Percentiles rank a stretch among this genome's conserved stretches.
These are phyloP conservation scores for Lactifluus echinatus DNA, from an alignment of 768 basidiomycete species.

Conservation along the genomic window DNA sequence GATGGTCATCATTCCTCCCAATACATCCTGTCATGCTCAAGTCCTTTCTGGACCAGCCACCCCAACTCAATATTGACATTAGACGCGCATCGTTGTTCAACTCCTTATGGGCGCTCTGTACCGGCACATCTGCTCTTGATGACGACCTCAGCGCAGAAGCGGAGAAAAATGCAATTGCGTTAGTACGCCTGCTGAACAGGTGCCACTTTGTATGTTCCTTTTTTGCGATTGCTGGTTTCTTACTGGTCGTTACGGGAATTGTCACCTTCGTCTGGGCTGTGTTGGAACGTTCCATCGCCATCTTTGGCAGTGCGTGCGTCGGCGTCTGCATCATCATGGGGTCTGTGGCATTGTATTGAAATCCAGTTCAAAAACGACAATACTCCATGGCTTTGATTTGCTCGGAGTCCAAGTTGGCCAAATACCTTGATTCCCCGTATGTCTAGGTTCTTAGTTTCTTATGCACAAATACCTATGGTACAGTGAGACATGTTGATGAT, in stretches of 20 bases:
- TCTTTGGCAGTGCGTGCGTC: constrained; percentile 16
- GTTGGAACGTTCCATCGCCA: constrained; percentile 11
- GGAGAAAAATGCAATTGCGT: constrained; percentile 5
- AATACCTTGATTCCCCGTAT: not conserved
- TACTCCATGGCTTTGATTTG: not conserved
- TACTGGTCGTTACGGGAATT: constrained; percentile 13
- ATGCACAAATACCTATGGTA: too few relatives aligned
- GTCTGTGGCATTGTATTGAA: constrained; percentile 8
- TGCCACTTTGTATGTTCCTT: constrained; percentile 10
- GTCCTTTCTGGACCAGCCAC: constrained; percentile 8
- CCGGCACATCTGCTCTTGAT: not conserved
- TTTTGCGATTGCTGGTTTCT: constrained; percentile 14
- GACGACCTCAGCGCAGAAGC: constrained; percentile 1
- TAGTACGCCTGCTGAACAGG: constrained; percentile 12
- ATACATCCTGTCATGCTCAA: not conserved
- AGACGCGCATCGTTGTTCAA: constrained; percentile 1
- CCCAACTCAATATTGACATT: constrained; percentile 12
- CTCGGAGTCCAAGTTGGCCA: not conserved
- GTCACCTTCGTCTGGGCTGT: constrained; percentile 11
- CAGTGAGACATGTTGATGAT: not conserved
- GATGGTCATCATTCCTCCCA: not conserved
- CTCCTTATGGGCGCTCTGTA: not conserved
- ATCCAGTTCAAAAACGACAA: too few relatives aligned
- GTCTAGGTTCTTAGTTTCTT: not conserved
- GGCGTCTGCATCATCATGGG: constrained; percentile 7